These are phyloP conservation scores for Teunomyces barrocoloradensis DNA, from an alignment of 805 yeast genomes.

Conservation along the genomic window DNA sequence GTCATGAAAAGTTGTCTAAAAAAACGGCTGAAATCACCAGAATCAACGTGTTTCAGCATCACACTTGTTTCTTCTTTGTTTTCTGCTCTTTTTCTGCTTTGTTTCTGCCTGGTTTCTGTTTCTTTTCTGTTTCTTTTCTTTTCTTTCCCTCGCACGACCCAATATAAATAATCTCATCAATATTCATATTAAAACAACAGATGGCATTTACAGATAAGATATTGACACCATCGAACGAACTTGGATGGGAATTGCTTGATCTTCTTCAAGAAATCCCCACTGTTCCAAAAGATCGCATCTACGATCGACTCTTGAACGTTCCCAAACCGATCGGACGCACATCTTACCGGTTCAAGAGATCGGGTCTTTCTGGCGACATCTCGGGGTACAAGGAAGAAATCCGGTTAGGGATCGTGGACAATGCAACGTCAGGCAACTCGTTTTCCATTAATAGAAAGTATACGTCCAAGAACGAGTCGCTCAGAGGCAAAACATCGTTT, in stretches of 20 bases:
- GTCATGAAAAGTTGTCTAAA: too few species aligned
- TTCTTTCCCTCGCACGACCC: not conserved
- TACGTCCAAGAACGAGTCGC: slow-evolving; percentile 56
- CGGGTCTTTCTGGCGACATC: slow-evolving; percentile 75
- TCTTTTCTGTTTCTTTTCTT: not conserved
- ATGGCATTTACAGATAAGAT: slow-evolving; percentile 31
- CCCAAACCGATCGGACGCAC: slow-evolving; percentile 69
- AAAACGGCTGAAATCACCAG: too few species aligned
- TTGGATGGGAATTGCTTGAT: slow-evolving; percentile 72
- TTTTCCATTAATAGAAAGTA: slow-evolving; percentile 69
- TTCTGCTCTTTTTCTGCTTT: not conserved
- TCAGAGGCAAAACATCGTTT: slow-evolving; percentile 68
- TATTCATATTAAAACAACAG: too few species aligned
- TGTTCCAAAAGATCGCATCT: slow-evolving; percentile 35
- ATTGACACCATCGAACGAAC: slow-evolving; percentile 58
- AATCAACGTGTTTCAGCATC: too few species aligned
- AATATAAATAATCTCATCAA: not conserved
- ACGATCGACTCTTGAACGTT: slow-evolving; percentile 47
- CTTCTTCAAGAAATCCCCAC: slow-evolving; percentile 58
- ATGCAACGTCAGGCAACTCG: slow-evolving; percentile 64
- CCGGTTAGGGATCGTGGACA: slow-evolving; percentile 42
- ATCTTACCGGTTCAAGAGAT: slow-evolving; percentile 62
- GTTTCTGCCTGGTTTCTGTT: not conserved
- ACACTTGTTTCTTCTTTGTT: too few species aligned
- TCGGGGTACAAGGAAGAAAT: slow-evolving; percentile 57